Base-by-base conservation (phyloP, 2,329 filamentous ascomycete species). In the Thielaviopsis euricoi region DNA sequence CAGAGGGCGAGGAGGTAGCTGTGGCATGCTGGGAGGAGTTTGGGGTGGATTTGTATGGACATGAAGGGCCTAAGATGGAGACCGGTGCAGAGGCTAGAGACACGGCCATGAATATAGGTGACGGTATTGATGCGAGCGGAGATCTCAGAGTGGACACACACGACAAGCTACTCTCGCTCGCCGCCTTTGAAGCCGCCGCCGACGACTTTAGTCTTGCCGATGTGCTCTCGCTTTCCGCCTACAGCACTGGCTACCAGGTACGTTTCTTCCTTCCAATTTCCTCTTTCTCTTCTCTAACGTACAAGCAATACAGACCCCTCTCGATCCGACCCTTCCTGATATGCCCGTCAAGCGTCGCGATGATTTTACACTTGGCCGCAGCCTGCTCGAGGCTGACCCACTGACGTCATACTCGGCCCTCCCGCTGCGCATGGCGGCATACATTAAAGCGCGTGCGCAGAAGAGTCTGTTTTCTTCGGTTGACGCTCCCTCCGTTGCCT, bases 1-100 rank as follows among this genome's bases (percentile, higher is more conserved):
- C 5, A 58, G 86, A 91, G 64, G 69, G 76, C 2, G 63, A 68
- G 58, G 83, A 88, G 63, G 69, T 83, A 2, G 69, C 86, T 61
- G 74, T 76, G 50, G 81, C 89, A 67, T 70, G 76, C 1, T 86
- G 85, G 76, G 73, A 82, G 40, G 78, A 80, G 61, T 91, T 87
- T 83, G 71, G 73, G 21, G 67, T 89, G 29, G 82, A 84, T 64
- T 66, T 83, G 22, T 76, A 77, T 17, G 76, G 83, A 17, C 17
- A 43, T 7, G 17, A 15, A n/a, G 37, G n/a, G 37, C 3, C 37
- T 40, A 12, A 13, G 37, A 3, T 3, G 15, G 10, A 17, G 37
- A 3, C n/a, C n/a, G n/a, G n/a, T n/a, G n/a, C n/a, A n/a, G n/a
- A n/a, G n/a, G n/a, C n/a, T n/a, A n/a, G n/a, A n/a, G n/a, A n/a